These are phyloP conservation scores for Mortierella claussenii DNA, from an alignment of 192 early-diverging fungal species.

Conservation along the genomic window DNA sequence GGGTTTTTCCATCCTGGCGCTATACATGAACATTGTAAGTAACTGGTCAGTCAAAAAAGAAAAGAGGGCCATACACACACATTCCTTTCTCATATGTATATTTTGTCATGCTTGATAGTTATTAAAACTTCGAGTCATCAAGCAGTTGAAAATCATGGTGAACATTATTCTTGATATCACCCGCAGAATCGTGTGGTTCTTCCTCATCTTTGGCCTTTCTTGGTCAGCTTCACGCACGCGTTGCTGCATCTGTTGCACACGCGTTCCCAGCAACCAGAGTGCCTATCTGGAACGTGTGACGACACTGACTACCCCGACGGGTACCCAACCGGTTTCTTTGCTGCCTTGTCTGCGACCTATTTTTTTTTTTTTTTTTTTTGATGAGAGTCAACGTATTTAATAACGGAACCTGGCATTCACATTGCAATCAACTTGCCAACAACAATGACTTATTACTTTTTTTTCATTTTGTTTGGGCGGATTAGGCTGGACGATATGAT, in stretches of 20 bases:
- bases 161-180: conserved; percentile 48
- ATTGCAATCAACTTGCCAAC: too few species aligned
- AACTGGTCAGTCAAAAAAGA: too few species aligned
- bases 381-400: too few species aligned
- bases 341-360: conserved; percentile 22
- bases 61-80: background rate
- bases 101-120: conserved; percentile 12
- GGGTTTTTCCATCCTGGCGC: conserved; percentile 35
- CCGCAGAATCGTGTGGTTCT: conserved; percentile 39
- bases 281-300: background rate
- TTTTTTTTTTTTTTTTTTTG: too few species aligned
- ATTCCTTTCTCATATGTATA: background rate
- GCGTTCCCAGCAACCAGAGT: background rate
- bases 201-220: conserved; percentile 39
- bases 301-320: background rate
- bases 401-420: too few species aligned
- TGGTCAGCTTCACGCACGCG: conserved; percentile 40
- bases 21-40: conserved; percentile 52
- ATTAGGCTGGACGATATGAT: conserved; percentile 42
- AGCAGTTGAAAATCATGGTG: conserved; percentile 42
- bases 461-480: background rate
- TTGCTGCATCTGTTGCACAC: conserved; percentile 41
- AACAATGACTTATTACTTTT: background rate
- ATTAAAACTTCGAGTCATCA: conserved; percentile 41
- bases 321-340: background rate